Percentiles rank a stretch among this genome's conserved stretches.
phyloP scores from a whole-genome alignment of 345 rosid genomes.

The Noccaea caerulescens region DNA sequence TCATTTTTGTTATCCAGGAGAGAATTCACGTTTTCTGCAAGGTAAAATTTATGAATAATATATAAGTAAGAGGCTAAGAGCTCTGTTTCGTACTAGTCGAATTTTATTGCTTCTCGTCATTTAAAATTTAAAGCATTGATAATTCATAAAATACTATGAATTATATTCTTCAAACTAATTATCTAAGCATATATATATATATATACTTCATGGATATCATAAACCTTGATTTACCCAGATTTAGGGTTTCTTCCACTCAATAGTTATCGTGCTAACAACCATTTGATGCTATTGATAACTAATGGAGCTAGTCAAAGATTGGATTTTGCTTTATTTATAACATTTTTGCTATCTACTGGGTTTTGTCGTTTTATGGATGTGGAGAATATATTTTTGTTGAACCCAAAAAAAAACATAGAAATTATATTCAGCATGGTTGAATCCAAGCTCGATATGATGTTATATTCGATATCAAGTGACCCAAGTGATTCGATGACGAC shows the following conservation, averaged over 20 bases:
- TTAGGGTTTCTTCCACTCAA: conserved; percentile 23
- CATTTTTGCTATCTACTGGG: background rate
- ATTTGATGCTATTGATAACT: conserved; percentile 7
- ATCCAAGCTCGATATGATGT: conserved; percentile 6
- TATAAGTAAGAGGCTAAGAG: too few relatives aligned
- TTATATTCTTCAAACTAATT: background rate
- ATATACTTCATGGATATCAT: background rate
- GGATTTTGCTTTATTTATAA: background rate
- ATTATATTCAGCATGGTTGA: background rate
- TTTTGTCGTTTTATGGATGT: background rate
- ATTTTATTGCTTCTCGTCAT: background rate
- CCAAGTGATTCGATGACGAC: too few relatives aligned
- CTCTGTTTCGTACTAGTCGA: background rate
- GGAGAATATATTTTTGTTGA: background rate
- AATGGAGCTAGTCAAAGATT: conserved; percentile 4
- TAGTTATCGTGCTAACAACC: conserved; percentile 16
- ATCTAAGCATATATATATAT: background rate
- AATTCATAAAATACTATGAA: background rate
- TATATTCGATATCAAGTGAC: background rate
- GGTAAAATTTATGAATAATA: background rate
- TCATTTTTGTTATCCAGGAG: background rate
- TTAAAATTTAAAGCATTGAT: background rate
- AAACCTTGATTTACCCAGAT: background rate
- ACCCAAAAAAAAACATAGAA: background rate
- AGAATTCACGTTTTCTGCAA: background rate